Evolutionary conservation across 768 basidiomycete genomes (phyloP), one percentile per base, ranked within the genome.

Genomic region (Cubamyces lactineus): DNA sequence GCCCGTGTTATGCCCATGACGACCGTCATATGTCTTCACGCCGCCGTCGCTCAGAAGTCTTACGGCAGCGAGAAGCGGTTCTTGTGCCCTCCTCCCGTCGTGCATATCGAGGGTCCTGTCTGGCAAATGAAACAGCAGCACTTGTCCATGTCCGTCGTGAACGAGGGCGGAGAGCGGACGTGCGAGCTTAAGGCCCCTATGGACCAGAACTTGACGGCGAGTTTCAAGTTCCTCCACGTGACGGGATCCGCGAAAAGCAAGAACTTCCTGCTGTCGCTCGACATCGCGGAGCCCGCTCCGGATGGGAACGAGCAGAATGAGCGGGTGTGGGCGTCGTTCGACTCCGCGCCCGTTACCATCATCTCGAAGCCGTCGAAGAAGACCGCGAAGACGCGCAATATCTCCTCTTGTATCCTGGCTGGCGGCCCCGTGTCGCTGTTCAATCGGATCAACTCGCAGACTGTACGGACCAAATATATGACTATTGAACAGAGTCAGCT

Each of bases 311-410:
- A 80, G 63, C 67, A 71, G 41, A 65, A 76, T 64, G 90, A 89
- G 65, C 89, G 91, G 61, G 74, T 89, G 61, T 96, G 94, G 94
- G 93, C 92, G 9, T 86, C 91, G 34, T 94, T 97, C 78, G 88
- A 93, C 74, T 96, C 94, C 30, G 88, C 91, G 38, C 92, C 94
- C 49, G 89, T 98, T 69, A 89, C 91, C 48, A 94, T 97, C 77
- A 95, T 98, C 70, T 96, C 95, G 70, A 97, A 97, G 75, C 95
- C 95, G 38, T 95, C 94, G 62, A 96, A 96, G 84, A 96, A 95
- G 82, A 96, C 94, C 11, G 92, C 92, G 60, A 96, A 96, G 79
- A 94, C 94, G 69, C 89, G 94, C 78, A 89, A 92, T 79, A 90
- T 91, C 71, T 89, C 88, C 46, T 93, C 88, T 21, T 96, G 94